A percentile compares a stretch with the other conserved stretches of the same genome.
These are phyloP conservation scores for Bremia lactucae DNA, from an alignment of 352 stramenopile genomes.

Conservation along the genomic window DNA sequence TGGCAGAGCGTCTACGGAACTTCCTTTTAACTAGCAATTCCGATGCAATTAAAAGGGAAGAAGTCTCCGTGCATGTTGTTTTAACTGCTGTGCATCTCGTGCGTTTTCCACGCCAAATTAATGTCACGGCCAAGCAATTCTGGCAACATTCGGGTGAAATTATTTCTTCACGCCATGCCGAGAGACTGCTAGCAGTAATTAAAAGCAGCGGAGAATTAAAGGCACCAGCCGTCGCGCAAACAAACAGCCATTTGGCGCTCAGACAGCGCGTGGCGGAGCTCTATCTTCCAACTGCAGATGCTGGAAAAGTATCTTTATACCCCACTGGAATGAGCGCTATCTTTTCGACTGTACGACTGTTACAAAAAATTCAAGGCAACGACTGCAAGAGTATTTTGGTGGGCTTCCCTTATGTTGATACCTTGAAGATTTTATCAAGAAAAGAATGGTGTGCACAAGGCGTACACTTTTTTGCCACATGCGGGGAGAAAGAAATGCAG, in stretches of 20 bases:
- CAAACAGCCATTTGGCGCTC: slow-evolving; percentile 28
- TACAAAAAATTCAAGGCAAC: slow-evolving; percentile 31
- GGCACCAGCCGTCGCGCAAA: slow-evolving; percentile 2
- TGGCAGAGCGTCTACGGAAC: slow-evolving; percentile 41
- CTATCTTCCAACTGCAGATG: slow-evolving; percentile 24
- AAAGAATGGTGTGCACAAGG: slow-evolving; percentile 76
- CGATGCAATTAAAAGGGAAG: slow-evolving; percentile 9
- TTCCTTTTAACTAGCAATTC: slow-evolving; percentile 54
- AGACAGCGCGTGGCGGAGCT: slow-evolving; percentile 40
- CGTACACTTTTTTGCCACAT: slow-evolving; percentile 85
- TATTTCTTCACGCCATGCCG: slow-evolving; percentile 75
- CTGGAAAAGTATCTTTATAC: slow-evolving; percentile 51
- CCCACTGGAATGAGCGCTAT: slow-evolving; percentile 75
- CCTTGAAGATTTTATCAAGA: slow-evolving; percentile 86
- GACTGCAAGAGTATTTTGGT: slow-evolving; percentile 77
- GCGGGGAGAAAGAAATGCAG: slow-evolving; percentile 46
- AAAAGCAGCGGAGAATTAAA: slow-evolving; percentile 5
- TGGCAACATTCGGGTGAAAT: slow-evolving; percentile 93
- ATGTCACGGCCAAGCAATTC: slow-evolving; percentile 63
- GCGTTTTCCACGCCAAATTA: slow-evolving; percentile 51
- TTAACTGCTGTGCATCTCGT: slow-evolving; percentile 51
- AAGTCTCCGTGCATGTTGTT: slow-evolving; percentile 30
- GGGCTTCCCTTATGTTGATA: slow-evolving; percentile 91
- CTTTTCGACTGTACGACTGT: slow-evolving; percentile 67
- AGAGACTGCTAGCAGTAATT: slow-evolving; percentile 44